Conservation (phyloP, 2,329 filamentous ascomycete genomes). For the Volutella citrinella region DNA sequence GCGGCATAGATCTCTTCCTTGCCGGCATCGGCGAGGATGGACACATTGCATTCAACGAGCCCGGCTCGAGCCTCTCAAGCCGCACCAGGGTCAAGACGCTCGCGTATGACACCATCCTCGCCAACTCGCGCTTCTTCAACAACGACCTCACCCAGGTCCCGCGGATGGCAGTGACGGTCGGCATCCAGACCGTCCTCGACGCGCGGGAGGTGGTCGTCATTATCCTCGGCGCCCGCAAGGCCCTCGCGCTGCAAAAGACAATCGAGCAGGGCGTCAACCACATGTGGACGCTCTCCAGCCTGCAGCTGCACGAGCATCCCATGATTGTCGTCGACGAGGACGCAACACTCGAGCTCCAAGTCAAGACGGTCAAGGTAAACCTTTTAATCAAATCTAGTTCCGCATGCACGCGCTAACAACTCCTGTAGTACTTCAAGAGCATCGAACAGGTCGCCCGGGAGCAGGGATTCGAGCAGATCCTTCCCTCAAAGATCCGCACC, state of each 20-base stretch:
- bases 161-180: conserved; percentile 79
- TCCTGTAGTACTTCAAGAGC: conserved; percentile 62
- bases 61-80: conserved; percentile 73
- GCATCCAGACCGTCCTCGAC: conserved; percentile 79
- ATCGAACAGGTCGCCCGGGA: conserved; percentile 62
- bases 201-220: conserved; percentile 80
- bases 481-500: conserved; percentile 55
- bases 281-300: conserved; percentile 83
- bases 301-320: conserved; percentile 78
- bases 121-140: conserved; percentile 81
- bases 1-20: conserved; percentile 83
- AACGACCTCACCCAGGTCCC: conserved; percentile 73
- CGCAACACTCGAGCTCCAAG: conserved; percentile 68
- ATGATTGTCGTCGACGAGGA: conserved; percentile 84
- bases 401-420: conserved; percentile 5
- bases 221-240: conserved; percentile 78
- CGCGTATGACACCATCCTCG: conserved; percentile 81
- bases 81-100: conserved; percentile 83
- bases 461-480: conserved; percentile 56
- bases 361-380: conserved; percentile 71
- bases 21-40: conserved; percentile 83
- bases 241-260: conserved; percentile 73
- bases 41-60: conserved; percentile 90
- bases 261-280: conserved; percentile 82
- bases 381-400: no score